These are phyloP conservation scores for Talaromyces sp. DNA, from an alignment of 2,329 filamentous ascomycete genomes.

Conservation along the genomic window DNA sequence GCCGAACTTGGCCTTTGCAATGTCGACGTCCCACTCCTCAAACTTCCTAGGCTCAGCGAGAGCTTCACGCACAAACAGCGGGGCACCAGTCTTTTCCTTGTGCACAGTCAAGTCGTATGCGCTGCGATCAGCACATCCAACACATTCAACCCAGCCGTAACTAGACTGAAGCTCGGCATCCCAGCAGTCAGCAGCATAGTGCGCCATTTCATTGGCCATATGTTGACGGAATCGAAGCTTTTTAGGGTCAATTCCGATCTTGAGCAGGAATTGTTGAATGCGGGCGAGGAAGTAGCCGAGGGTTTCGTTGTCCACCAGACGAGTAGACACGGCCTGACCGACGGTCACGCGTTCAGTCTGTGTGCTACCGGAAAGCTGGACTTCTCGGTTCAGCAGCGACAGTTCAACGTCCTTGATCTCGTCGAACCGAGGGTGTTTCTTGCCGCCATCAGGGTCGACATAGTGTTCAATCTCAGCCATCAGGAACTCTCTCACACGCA, in stretches of 20 bases:
- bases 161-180: conserved; percentile 89
- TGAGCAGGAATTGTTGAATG: conserved; percentile 84
- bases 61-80: conserved; percentile 78
- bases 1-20: conserved; percentile 95
- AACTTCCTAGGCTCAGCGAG: conserved; percentile 72
- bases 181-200: conserved; percentile 97
- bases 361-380: conserved; percentile 83
- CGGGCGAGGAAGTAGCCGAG: conserved; percentile 95
- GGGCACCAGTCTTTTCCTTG: conserved; percentile 83
- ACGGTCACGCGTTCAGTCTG: conserved; percentile 68
- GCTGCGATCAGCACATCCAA: conserved; percentile 91
- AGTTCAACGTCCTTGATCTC: conserved; percentile 83
- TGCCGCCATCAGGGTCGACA: conserved; percentile 89
- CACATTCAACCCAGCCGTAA: conserved; percentile 97
- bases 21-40: conserved; percentile 81
- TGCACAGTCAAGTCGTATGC: conserved; percentile 93
- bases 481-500: conserved; percentile 93
- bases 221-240: conserved; percentile 97
- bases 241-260: conserved; percentile 77
- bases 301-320: conserved; percentile 93
- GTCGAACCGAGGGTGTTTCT: conserved; percentile 85
- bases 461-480: conserved; percentile 99
- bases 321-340: conserved; percentile 76
- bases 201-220: conserved; percentile 86
- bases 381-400: conserved; percentile 75